phyloP scores from a whole-genome alignment of 371 early-diverging fungal genomes.

The Gilbertella persicaria region DNA sequence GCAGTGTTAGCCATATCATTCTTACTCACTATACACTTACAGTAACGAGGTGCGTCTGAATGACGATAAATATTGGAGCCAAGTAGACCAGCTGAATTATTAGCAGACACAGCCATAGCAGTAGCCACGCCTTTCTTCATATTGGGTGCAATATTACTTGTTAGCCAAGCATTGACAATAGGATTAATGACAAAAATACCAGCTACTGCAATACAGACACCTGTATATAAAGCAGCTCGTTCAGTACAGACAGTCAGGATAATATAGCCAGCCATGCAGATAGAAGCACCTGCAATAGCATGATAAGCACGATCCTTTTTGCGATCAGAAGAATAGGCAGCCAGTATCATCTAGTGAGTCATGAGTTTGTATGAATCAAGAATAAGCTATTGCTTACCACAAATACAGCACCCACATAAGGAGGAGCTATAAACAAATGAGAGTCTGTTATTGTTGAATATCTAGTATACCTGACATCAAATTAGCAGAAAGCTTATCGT shows the following conservation, averaged over 20 bases:
- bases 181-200: slow-evolving; percentile 51
- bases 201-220: slow-evolving; percentile 45
- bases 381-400: slow-evolving; percentile 27
- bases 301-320: slow-evolving; percentile 42
- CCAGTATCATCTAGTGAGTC: slow-evolving; percentile 36
- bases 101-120: slow-evolving; percentile 52
- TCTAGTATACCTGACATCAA: slow-evolving; percentile 42
- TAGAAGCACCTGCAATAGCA: slow-evolving; percentile 36
- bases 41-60: slow-evolving; percentile 47
- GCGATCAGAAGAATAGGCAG: slow-evolving; percentile 43
- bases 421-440: slow-evolving; percentile 32
- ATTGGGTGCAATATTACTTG: slow-evolving; percentile 46
- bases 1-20: not conserved
- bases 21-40: slow-evolving; percentile 16
- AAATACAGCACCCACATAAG: slow-evolving; percentile 45
- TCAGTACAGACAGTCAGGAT: slow-evolving; percentile 21
- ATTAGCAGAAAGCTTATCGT: slow-evolving; percentile 46
- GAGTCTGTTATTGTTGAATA: not conserved
- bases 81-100: slow-evolving; percentile 48
- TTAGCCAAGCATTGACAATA: slow-evolving; percentile 53
- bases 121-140: slow-evolving; percentile 53
- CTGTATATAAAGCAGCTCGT: slow-evolving; percentile 28
- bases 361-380: not conserved
- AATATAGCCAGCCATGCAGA: slow-evolving; percentile 43
- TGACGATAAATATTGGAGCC: slow-evolving; percentile 50